Percentiles rank a stretch among this genome's conserved stretches.
phyloP scores from a whole-genome alignment of 1,284 basidiomycete genomes.

The Irpex sp. region DNA sequence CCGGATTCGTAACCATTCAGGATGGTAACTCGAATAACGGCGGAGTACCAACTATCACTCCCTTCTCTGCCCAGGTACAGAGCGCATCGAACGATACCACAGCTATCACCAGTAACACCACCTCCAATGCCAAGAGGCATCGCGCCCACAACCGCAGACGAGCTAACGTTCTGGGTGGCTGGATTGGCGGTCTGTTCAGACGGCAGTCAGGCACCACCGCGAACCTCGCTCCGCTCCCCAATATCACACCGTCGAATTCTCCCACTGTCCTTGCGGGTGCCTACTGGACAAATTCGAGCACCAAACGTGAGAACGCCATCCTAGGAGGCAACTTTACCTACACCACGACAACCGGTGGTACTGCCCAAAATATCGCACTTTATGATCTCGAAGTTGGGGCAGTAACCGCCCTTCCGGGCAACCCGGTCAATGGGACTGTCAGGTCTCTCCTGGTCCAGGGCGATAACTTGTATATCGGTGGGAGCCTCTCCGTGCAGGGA shows the following conservation, averaged over 20 bases:
- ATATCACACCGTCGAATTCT: constrained; percentile 49
- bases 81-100: constrained; percentile 20
- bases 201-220: constrained; percentile 40
- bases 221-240: constrained; percentile 46
- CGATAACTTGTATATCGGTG: constrained; percentile 73
- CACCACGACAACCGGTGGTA: constrained; percentile 33
- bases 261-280: constrained; percentile 83
- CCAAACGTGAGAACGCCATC: constrained; percentile 62
- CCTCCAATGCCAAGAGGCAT: background rate
- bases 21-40: constrained; percentile 34
- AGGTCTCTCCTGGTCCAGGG: constrained; percentile 61
- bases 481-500: constrained; percentile 62
- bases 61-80: constrained; percentile 51
- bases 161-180: constrained; percentile 28
- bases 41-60: constrained; percentile 50
- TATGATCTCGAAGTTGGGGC: constrained; percentile 56
- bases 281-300: constrained; percentile 84
- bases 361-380: constrained; percentile 60
- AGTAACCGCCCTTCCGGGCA: constrained; percentile 54
- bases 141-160: constrained; percentile 19
- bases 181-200: constrained; percentile 49
- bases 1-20: constrained; percentile 65
- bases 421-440: constrained; percentile 67
- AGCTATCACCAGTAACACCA: constrained; percentile 12
- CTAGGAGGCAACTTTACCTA: constrained; percentile 91